Percentiles rank a stretch among this genome's conserved stretches.
These are phyloP conservation scores for Helichrysum umbraculigerum DNA, from an alignment of 129 eudicot genomes.

Conservation along the genomic window DNA sequence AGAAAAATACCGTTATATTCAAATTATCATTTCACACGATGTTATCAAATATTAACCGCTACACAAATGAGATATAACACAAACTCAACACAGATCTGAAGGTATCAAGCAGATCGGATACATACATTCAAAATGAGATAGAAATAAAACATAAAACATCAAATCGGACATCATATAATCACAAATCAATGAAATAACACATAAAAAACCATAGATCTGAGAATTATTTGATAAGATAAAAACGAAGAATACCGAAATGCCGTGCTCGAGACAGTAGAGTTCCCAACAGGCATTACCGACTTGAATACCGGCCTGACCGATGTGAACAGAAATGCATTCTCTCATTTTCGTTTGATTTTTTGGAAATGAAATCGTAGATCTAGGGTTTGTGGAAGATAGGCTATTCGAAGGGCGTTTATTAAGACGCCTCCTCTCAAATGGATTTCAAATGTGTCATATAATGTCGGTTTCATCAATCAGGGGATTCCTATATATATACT, in stretches of 20 bases:
- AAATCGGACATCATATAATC: background rate
- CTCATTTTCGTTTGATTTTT: background rate
- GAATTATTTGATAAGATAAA: background rate
- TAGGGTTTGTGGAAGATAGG: slow-evolving; percentile 7
- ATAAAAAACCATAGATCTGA: slow-evolving; percentile 16
- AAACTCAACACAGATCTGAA: slow-evolving; percentile 14
- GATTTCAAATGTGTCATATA: slow-evolving; percentile 22
- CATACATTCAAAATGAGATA: background rate
- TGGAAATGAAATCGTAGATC: background rate
- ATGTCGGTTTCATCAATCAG: background rate
- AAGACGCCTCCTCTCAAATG: slow-evolving; percentile 52
- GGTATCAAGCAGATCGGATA: background rate
- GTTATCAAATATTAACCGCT: background rate
- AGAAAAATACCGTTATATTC: background rate
- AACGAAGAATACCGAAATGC: slow-evolving; percentile 44
- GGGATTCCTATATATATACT: background rate
- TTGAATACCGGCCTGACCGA: slow-evolving; percentile 28
- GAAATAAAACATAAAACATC: background rate
- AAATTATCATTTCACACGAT: background rate
- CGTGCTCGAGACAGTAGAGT: slow-evolving; percentile 62
- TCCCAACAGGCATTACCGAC: slow-evolving; percentile 26
- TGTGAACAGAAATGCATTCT: slow-evolving; percentile 13
- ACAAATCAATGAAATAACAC: background rate
- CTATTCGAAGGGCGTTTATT: slow-evolving; percentile 53
- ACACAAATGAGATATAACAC: background rate